Evolutionary conservation across 2,329 filamentous ascomycete genomes (phyloP).

Genomic region (Penicillium sp.): DNA sequence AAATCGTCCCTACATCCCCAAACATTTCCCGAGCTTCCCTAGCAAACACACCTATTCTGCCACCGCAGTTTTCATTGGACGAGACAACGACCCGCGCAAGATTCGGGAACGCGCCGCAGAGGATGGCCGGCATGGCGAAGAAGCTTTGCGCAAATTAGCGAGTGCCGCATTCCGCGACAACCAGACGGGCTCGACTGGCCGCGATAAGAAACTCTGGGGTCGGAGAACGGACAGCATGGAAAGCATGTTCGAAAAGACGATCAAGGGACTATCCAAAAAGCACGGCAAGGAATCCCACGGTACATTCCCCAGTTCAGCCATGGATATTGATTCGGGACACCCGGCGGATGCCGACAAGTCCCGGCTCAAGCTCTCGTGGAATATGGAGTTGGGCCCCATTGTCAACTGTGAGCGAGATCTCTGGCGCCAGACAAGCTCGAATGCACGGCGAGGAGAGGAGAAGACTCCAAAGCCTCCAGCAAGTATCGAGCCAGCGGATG

Average conservation of each 20-base stretch:
- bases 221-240: constrained; percentile 45
- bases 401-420: constrained; percentile 63
- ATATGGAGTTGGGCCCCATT: constrained; percentile 48
- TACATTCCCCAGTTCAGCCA: constrained; percentile 17
- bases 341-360: constrained; percentile 29
- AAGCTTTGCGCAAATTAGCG: constrained; percentile 62
- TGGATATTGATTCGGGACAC: constrained; percentile 33
- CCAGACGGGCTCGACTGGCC: constrained; percentile 42
- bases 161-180: constrained; percentile 49
- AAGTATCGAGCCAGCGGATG: constrained; percentile 26
- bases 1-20: constrained; percentile 56
- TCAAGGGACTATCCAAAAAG: constrained; percentile 51
- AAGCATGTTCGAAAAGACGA: constrained; percentile 57
- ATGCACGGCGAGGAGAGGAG: constrained; percentile 37
- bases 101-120: constrained; percentile 64
- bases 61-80: constrained; percentile 58
- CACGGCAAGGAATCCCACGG: constrained; percentile 35
- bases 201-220: constrained; percentile 43
- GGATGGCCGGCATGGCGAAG: constrained; percentile 65
- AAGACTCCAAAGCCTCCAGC: constrained; percentile 30
- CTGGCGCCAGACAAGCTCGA: constrained; percentile 52
- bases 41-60: constrained; percentile 64
- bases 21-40: constrained; percentile 62
- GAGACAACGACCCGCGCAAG: constrained; percentile 60
- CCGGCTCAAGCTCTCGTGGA: constrained; percentile 30